phyloP scores from a whole-genome alignment of 2,329 filamentous ascomycete species.

The Exutisphaerella laricina region DNA sequence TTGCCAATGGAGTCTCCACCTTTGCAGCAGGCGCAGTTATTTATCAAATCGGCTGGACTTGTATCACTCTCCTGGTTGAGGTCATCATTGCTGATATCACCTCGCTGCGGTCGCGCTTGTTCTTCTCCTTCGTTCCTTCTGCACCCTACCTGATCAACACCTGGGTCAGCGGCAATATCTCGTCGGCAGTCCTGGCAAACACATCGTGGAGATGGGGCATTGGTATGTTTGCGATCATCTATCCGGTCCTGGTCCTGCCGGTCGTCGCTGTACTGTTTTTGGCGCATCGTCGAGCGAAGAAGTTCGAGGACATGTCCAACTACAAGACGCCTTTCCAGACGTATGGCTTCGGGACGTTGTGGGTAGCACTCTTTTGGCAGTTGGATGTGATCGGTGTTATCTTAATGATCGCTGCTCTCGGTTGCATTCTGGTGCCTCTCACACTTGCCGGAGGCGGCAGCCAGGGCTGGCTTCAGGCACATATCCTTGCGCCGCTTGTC shows the following conservation, averaged over 20 bases:
- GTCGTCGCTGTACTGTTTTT: slow-evolving; percentile 49
- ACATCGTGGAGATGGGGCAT: slow-evolving; percentile 59
- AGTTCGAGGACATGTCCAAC: slow-evolving; percentile 43
- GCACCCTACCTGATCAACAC: slow-evolving; percentile 56
- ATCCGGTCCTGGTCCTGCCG: slow-evolving; percentile 52
- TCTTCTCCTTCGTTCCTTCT: slow-evolving; percentile 61
- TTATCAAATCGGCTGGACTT: slow-evolving; percentile 60
- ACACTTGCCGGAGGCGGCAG: slow-evolving; percentile 50
- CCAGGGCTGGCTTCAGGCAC: slow-evolving; percentile 47
- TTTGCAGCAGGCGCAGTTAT: slow-evolving; percentile 52
- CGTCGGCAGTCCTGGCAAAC: slow-evolving; percentile 44
- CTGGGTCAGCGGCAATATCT: slow-evolving; percentile 57
- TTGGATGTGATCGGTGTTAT: slow-evolving; percentile 50
- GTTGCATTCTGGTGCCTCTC: slow-evolving; percentile 47
- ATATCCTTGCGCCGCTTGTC: slow-evolving; percentile 48
- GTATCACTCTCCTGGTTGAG: slow-evolving; percentile 56
- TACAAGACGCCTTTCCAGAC: slow-evolving; percentile 43
- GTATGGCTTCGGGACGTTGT: slow-evolving; percentile 31
- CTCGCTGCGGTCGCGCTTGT: slow-evolving; percentile 55
- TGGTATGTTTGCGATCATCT: slow-evolving; percentile 60
- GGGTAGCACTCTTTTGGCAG: slow-evolving; percentile 48
- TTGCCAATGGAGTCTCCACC: slow-evolving; percentile 48
- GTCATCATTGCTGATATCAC: slow-evolving; percentile 61
- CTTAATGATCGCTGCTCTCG: slow-evolving; percentile 44
- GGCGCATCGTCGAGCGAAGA: slow-evolving; percentile 50